Percentiles rank a stretch among this genome's conserved stretches.
phyloP scores from a whole-genome alignment of 1,284 basidiomycete species.

The Acaromyces ingoldii region DNA sequence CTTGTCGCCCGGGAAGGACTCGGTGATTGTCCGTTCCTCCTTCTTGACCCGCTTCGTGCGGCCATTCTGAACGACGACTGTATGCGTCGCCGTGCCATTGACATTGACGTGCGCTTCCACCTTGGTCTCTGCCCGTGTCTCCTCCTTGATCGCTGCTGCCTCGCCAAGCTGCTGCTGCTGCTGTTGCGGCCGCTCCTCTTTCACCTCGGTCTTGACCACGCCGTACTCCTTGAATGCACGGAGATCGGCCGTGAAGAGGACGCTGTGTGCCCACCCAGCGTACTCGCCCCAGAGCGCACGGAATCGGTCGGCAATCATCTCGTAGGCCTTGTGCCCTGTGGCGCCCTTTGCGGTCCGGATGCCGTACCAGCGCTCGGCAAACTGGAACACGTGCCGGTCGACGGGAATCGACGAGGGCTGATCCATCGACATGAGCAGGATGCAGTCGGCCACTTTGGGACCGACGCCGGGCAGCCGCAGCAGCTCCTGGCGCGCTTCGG shows the following conservation, averaged over 20 bases:
- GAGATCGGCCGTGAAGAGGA: slow-evolving; percentile 45
- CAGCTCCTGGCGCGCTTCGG: slow-evolving; percentile 67
- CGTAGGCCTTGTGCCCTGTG: slow-evolving; percentile 29
- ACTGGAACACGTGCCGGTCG: slow-evolving; percentile 49
- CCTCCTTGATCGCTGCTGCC: too few relatives aligned
- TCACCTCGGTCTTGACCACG: slow-evolving; percentile 19
- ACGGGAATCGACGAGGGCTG: slow-evolving; percentile 56
- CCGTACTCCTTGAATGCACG: slow-evolving; percentile 32
- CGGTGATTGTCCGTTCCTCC: too few relatives aligned
- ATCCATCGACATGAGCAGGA: slow-evolving; percentile 89
- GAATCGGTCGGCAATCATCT: slow-evolving; percentile 41
- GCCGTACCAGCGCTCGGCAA: slow-evolving; percentile 46
- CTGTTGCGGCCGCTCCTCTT: slow-evolving; percentile 1
- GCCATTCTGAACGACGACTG: too few relatives aligned
- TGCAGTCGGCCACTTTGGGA: slow-evolving; percentile 68
- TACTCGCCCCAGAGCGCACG: slow-evolving; percentile 46
- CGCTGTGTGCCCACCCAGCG: slow-evolving; percentile 49
- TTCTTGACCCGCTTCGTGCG: too few relatives aligned
- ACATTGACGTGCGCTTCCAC: too few relatives aligned
- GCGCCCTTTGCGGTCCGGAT: slow-evolving; percentile 19
- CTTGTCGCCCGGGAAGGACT: too few relatives aligned
- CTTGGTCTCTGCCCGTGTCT: too few relatives aligned
- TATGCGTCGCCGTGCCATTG: too few relatives aligned
- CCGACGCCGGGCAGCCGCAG: slow-evolving; percentile 82
- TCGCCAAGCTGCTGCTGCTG: slow-evolving; percentile 24